Conservation (phyloP, 805 yeast genomes). For the Martiniozyma abietophila region DNA sequence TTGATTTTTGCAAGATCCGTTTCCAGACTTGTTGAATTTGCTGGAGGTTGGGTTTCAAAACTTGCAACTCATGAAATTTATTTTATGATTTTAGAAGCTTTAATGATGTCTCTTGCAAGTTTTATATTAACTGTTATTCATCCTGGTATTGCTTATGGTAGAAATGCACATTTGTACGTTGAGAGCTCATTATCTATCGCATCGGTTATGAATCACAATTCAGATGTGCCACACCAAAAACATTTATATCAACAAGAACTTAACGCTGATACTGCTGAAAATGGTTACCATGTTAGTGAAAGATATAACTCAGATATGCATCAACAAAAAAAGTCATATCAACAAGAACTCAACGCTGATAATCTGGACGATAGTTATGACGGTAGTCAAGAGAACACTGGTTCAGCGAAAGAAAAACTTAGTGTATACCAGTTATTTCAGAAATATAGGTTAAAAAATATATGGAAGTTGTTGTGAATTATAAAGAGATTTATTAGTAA, state of each 20-base stretch:
- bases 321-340: no score
- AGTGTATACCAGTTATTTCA: no score
- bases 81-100: conserved; percentile 50
- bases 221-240: background rate
- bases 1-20: conserved; percentile 55
- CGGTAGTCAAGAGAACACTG: no score
- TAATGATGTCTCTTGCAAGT: conserved; percentile 43
- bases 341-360: no score
- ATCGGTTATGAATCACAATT: background rate
- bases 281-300: no score
- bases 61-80: conserved; percentile 50
- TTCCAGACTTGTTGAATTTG: conserved; percentile 61
- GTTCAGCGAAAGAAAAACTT: no score
- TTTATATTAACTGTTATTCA: conserved; percentile 41
- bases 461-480: no score
- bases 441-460: no score
- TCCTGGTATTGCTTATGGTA: conserved; percentile 46
- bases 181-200: background rate
- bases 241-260: background rate
- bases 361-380: no score
- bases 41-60: conserved; percentile 60
- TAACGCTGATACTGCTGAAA: no score
- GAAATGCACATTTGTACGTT: conserved; percentile 2
- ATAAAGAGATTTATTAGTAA: no score
- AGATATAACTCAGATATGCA: no score